Conservation (phyloP, 2,329 filamentous ascomycete species). For the Ceratocystis lukuohia region DNA sequence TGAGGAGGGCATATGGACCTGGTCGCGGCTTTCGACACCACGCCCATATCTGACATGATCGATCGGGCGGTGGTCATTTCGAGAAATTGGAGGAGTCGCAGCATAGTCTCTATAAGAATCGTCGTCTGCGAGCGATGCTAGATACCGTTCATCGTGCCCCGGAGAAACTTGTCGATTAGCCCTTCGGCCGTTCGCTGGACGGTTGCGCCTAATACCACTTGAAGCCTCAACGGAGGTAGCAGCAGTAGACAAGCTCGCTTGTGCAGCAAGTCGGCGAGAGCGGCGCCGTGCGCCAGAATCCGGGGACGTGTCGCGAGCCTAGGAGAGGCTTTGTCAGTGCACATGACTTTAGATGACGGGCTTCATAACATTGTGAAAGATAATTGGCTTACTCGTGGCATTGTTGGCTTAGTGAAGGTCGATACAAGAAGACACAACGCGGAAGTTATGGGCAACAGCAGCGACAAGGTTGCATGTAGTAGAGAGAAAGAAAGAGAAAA, state of each 20-base stretch:
- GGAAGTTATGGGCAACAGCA: neutral
- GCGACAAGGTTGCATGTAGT: neutral
- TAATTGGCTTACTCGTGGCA: neutral
- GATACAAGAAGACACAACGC: neutral
- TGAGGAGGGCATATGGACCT: conserved; percentile 6
- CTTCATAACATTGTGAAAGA: neutral
- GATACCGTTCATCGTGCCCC: neutral
- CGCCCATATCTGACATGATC: neutral
- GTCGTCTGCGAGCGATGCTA: neutral
- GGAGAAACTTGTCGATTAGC: neutral
- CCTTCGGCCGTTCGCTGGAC: neutral
- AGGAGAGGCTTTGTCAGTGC: neutral
- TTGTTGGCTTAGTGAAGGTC: neutral
- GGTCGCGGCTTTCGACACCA: conserved; percentile 5
- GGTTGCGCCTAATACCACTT: conserved; percentile 1
- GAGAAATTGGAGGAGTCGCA: conserved; percentile 5
- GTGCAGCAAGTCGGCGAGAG: conserved; percentile 10
- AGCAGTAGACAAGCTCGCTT: neutral
- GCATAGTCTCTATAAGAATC: neutral
- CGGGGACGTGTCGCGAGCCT: conserved; percentile 8
- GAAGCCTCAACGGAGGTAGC: neutral
- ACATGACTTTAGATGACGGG: conserved; percentile 1
- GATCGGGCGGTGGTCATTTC: neutral
- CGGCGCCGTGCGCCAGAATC: conserved; percentile 11
- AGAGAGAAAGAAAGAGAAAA: neutral